Conservation (phyloP, 495 filamentous ascomycete species). For the Peziza echinospora region DNA sequence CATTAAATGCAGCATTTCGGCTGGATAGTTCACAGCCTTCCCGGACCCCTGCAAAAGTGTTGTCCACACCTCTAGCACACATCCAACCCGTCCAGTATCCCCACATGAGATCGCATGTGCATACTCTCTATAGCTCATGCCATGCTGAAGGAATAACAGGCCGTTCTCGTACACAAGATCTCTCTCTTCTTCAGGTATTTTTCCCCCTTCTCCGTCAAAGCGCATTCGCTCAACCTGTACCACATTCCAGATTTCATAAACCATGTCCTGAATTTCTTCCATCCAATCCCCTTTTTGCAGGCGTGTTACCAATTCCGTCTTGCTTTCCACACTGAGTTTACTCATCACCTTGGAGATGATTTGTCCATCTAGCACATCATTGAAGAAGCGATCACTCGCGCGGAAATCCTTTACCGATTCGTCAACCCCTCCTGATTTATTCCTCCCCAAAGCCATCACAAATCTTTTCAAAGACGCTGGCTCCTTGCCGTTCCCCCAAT, state of each 20-base stretch:
- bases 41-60: not conserved
- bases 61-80: not conserved
- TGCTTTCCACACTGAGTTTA: not conserved
- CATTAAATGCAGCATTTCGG: not conserved
- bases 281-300: not conserved
- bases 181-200: not conserved
- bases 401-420: not conserved
- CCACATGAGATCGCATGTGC: not conserved
- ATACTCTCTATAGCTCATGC: slow-evolving; percentile 2
- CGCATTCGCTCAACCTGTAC: not conserved
- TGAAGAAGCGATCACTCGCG: not conserved
- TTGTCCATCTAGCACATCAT: not conserved
- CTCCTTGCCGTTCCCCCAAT: not conserved
- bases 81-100: not conserved
- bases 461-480: not conserved
- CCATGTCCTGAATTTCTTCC: not conserved
- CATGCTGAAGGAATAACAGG: slow-evolving; percentile 1
- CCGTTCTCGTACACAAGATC: slow-evolving; percentile 1
- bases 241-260: not conserved
- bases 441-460: not conserved
- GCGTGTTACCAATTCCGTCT: not conserved
- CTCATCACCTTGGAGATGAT: too few relatives aligned
- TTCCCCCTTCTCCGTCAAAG: not conserved
- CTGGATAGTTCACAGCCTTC: slow-evolving; percentile 1
- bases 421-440: too few relatives aligned